phyloP scores from a whole-genome alignment of 441 rosid species.

The Pelargonium cotyledonis region DNA sequence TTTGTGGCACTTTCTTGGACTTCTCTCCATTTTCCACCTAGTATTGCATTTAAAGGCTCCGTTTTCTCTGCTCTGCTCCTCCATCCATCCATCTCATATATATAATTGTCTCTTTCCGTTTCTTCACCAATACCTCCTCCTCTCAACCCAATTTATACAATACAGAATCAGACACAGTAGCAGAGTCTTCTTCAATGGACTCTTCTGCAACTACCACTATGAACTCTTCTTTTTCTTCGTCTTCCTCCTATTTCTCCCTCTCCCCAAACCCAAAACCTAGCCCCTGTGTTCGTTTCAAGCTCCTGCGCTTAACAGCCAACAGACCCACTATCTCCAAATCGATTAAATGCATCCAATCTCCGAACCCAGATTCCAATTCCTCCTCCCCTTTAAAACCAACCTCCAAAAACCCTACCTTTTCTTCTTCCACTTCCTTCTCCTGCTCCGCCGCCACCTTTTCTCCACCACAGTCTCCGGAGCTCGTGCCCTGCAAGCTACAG shows the following conservation, averaged over 20 bases:
- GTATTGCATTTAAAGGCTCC: background rate
- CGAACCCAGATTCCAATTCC: slow-evolving; percentile 12
- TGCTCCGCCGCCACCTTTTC: slow-evolving; percentile 51
- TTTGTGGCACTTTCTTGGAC: background rate
- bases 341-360: slow-evolving; percentile 28
- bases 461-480: slow-evolving; percentile 36
- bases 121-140: background rate
- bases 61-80: background rate
- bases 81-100: background rate
- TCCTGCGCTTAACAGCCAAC: background rate
- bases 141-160: too few species aligned
- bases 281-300: slow-evolving; percentile 23
- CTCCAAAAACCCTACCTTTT: slow-evolving; percentile 7
- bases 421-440: slow-evolving; percentile 32
- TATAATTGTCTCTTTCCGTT: background rate
- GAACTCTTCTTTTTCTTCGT: slow-evolving; percentile 25
- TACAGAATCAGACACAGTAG: background rate
- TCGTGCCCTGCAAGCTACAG: slow-evolving; percentile 41
- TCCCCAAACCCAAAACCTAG: slow-evolving; percentile 24
- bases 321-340: slow-evolving; percentile 19
- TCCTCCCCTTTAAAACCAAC: slow-evolving; percentile 12
- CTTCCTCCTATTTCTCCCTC: slow-evolving; percentile 21
- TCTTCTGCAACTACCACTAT: slow-evolving; percentile 26
- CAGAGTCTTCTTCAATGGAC: background rate
- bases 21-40: background rate